These are phyloP conservation scores for Ricinus communis DNA, from an alignment of 345 rosid genomes.

Conservation along the genomic window DNA sequence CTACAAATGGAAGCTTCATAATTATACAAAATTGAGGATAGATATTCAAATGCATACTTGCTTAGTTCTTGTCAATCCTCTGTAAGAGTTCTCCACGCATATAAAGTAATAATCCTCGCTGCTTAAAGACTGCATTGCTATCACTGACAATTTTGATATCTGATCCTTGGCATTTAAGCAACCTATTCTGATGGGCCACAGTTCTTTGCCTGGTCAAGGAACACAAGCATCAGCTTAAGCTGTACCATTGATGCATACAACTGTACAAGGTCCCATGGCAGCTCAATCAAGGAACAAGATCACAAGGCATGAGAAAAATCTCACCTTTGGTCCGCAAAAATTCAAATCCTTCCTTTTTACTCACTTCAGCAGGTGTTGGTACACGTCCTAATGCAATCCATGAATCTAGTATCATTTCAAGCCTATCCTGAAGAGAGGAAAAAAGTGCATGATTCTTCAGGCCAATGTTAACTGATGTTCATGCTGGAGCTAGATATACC, in stretches of 20 bases:
- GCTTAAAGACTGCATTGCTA: slow-evolving; percentile 45
- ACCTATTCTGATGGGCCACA: slow-evolving; percentile 63
- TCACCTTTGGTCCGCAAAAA: slow-evolving; percentile 58
- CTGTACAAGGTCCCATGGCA: background rate
- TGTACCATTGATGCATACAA: background rate
- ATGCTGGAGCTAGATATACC: background rate
- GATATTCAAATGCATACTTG: slow-evolving; percentile 31
- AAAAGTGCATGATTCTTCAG: no score
- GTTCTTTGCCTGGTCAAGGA: slow-evolving; percentile 40
- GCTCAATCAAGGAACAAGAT: slow-evolving; percentile 4
- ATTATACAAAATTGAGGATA: background rate
- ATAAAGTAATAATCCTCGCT: slow-evolving; percentile 48
- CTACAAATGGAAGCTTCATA: background rate
- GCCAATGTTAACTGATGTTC: background rate
- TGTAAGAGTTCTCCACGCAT: slow-evolving; percentile 42
- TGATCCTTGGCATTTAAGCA: slow-evolving; percentile 39
- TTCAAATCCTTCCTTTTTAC: slow-evolving; percentile 64
- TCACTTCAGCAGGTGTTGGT: slow-evolving; percentile 75
- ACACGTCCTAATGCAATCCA: slow-evolving; percentile 61
- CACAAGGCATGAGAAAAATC: background rate
- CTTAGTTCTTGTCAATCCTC: slow-evolving; percentile 25
- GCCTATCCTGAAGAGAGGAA: slow-evolving; percentile 59
- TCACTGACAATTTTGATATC: slow-evolving; percentile 42
- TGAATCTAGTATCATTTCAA: slow-evolving; percentile 66
- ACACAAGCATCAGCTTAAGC: slow-evolving; percentile 9